Evolutionary conservation across 208 protist species (phyloP).

Genomic region (Acanthamoeba lenticulata): DNA sequence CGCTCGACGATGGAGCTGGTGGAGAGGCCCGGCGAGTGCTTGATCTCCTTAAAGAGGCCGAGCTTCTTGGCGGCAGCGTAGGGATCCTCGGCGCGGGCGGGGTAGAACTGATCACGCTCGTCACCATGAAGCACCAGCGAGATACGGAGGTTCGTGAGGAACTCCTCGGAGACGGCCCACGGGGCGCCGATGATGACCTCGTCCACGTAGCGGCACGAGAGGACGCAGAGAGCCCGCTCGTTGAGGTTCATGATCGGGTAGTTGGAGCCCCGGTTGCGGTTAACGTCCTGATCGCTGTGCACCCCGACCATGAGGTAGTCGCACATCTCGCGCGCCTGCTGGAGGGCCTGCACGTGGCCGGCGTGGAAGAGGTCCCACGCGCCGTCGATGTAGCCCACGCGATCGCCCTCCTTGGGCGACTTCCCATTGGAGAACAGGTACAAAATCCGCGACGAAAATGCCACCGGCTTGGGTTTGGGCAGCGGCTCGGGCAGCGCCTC

Average conservation of each 20-base stretch:
- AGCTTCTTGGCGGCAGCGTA: constrained; percentile 87
- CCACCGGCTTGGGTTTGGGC: background rate
- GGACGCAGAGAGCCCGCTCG: constrained; percentile 95
- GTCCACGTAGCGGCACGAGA: constrained; percentile 97
- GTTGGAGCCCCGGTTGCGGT: constrained; percentile 89
- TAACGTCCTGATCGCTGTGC: constrained; percentile 92
- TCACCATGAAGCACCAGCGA: constrained; percentile 90
- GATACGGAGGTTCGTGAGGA: constrained; percentile 92
- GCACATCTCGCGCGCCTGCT: constrained; percentile 92
- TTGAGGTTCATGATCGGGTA: constrained; percentile 99
- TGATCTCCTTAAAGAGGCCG: constrained; percentile 89
- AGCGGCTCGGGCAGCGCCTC: background rate
- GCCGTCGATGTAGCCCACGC: constrained; percentile 96
- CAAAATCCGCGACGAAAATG: background rate
- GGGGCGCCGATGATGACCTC: constrained; percentile 98
- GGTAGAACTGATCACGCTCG: constrained; percentile 63
- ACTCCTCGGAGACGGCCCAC: constrained; percentile 90
- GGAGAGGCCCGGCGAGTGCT: constrained; percentile 67
- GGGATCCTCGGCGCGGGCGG: constrained; percentile 42
- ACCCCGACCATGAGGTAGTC: constrained; percentile 97
- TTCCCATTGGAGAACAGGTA: constrained; percentile 91
- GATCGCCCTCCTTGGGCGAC: constrained; percentile 91
- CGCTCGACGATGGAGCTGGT: constrained; percentile 77
- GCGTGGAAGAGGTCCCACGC: constrained; percentile 98
- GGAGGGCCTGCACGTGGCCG: constrained; percentile 94